Percentiles rank a stretch among this genome's conserved stretches.
These are phyloP conservation scores for Botrytis deweyae DNA, from an alignment of 2,329 filamentous ascomycete species.

Conservation along the genomic window DNA sequence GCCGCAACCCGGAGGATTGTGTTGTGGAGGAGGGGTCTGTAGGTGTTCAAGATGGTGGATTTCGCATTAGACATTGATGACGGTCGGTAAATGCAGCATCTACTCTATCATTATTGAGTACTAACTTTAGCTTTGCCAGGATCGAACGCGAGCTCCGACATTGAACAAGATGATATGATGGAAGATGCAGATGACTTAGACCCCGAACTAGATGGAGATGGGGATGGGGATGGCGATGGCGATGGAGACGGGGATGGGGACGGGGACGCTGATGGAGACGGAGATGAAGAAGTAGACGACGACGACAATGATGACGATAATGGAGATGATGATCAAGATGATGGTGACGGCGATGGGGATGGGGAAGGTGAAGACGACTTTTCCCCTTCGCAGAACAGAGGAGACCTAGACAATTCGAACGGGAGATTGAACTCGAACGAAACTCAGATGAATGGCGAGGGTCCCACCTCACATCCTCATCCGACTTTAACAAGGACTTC, in stretches of 20 bases:
- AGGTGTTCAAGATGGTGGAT: constrained; percentile 33
- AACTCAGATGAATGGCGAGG: constrained; percentile 34
- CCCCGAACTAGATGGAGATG: constrained; percentile 34
- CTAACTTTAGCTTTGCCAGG: constrained; percentile 28
- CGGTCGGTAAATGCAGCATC: constrained; percentile 33
- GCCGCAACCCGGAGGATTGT: not conserved
- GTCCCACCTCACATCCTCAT: constrained; percentile 37
- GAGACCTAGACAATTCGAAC: constrained; percentile 34
- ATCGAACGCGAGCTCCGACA: constrained; percentile 48
- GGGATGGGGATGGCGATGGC: constrained; percentile 33
- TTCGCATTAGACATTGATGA: constrained; percentile 38
- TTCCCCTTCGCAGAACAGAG: constrained; percentile 41
- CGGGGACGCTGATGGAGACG: constrained; percentile 39
- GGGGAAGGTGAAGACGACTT: constrained; percentile 53
- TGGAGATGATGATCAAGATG: constrained; percentile 42
- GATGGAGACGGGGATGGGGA: constrained; percentile 43
- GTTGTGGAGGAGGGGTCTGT: constrained; percentile 10
- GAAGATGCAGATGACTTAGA: constrained; percentile 46
- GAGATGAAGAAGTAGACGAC: constrained; percentile 46
- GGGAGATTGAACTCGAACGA: constrained; percentile 29
- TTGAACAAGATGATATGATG: constrained; percentile 59
- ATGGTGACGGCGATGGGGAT: constrained; percentile 38
- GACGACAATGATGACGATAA: constrained; percentile 39
- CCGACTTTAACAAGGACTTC: constrained; percentile 35
- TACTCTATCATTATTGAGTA: not conserved